Evolutionary conservation across 2,329 filamentous ascomycete genomes (phyloP).

Genomic region (Pyricularia sp.): DNA sequence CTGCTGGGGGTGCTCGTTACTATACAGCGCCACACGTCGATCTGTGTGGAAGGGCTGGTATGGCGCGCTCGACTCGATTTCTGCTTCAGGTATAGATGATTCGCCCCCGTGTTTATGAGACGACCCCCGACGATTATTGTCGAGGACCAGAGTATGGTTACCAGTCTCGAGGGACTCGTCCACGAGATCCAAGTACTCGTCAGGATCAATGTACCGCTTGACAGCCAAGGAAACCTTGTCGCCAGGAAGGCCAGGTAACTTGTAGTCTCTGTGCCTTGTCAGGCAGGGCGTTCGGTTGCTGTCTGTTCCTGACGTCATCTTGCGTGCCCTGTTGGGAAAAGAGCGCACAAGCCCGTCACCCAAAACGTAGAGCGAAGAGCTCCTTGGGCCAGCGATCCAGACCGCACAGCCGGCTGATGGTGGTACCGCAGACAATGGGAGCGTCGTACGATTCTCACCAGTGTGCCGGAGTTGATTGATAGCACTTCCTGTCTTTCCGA

Average conservation of each 20-base stretch:
- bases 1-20: slow-evolving; percentile 33
- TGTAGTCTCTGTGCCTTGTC: slow-evolving; percentile 56
- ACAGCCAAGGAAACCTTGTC: slow-evolving; percentile 46
- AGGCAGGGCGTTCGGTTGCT: slow-evolving; percentile 44
- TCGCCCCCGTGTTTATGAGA: slow-evolving; percentile 31
- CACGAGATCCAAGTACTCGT: slow-evolving; percentile 44
- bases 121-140: slow-evolving; percentile 26
- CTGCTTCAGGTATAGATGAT: slow-evolving; percentile 63
- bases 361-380: slow-evolving; percentile 54
- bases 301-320: slow-evolving; percentile 41
- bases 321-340: slow-evolving; percentile 50
- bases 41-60: slow-evolving; percentile 97
- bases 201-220: slow-evolving; percentile 45
- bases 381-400: slow-evolving; percentile 55
- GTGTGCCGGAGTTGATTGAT: slow-evolving; percentile 65
- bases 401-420: slow-evolving; percentile 52
- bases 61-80: slow-evolving; percentile 91
- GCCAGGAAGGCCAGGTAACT: slow-evolving; percentile 53
- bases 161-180: slow-evolving; percentile 45
- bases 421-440: slow-evolving; percentile 46
- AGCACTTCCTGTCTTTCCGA: slow-evolving; percentile 62
- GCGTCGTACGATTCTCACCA: slow-evolving; percentile 63
- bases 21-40: slow-evolving; percentile 67
- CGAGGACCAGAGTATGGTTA: slow-evolving; percentile 43
- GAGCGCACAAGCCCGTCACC: slow-evolving; percentile 57